phyloP scores from a whole-genome alignment of 148 eudicot species.

The Fallopia convolvulus region DNA sequence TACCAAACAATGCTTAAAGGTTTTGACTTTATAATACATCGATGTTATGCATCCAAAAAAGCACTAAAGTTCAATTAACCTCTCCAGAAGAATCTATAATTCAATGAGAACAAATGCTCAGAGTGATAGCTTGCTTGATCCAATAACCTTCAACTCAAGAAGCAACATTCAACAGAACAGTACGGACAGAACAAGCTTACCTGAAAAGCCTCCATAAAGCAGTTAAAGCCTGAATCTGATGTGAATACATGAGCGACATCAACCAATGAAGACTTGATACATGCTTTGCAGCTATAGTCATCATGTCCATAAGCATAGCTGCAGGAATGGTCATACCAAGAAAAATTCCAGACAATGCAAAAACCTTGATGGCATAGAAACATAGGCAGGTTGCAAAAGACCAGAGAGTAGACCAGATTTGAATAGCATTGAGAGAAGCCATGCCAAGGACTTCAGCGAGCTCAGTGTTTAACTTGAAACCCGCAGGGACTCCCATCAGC shows the following conservation, averaged over 20 bases:
- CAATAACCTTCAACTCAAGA: not conserved
- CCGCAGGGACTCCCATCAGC: slow-evolving; percentile 98
- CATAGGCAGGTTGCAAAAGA: slow-evolving; percentile 39
- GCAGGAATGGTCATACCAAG: slow-evolving; percentile 73
- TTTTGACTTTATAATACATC: no score
- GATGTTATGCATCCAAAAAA: not conserved
- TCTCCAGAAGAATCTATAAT: not conserved
- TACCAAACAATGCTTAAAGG: no score
- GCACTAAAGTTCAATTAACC: not conserved
- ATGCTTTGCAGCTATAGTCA: slow-evolving; percentile 54
- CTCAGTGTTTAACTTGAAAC: slow-evolving; percentile 93
- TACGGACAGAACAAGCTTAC: slow-evolving; percentile 26
- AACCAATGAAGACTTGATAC: slow-evolving; percentile 59
- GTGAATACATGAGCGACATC: slow-evolving; percentile 64
- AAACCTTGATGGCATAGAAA: slow-evolving; percentile 38
- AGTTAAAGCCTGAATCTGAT: slow-evolving; percentile 68
- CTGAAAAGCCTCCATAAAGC: slow-evolving; percentile 98
- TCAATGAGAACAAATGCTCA: not conserved
- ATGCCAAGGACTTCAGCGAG: slow-evolving; percentile 86
- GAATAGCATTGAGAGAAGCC: slow-evolving; percentile 73
- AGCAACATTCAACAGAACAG: not conserved
- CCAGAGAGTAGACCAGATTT: slow-evolving; percentile 93
- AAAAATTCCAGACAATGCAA: slow-evolving; percentile 57
- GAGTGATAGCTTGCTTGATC: not conserved
- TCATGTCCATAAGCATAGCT: slow-evolving; percentile 57